Evolutionary conservation across 1,139 yeast species (phyloP).

Genomic region (Pichia norvegensis): DNA sequence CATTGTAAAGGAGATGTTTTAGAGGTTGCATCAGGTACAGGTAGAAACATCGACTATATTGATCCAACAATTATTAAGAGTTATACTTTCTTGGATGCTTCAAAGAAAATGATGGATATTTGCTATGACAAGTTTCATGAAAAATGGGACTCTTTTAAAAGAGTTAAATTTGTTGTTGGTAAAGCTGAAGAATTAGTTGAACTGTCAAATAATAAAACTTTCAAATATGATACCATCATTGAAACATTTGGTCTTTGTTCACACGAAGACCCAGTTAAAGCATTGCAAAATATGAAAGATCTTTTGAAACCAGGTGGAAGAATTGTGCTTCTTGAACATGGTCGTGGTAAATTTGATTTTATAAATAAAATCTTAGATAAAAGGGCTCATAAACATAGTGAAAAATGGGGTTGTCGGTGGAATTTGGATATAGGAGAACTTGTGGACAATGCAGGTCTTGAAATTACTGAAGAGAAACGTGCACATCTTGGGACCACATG

Average conservation of each 20-base stretch:
- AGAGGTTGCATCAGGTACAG: conserved; percentile 95
- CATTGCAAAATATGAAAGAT: conserved; percentile 63
- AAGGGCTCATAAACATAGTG: conserved; percentile 74
- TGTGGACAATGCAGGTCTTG: conserved; percentile 76
- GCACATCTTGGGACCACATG: conserved; percentile 93
- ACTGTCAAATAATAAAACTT: conserved; percentile 31
- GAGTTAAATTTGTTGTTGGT: conserved; percentile 86
- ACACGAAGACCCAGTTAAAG: conserved; percentile 84
- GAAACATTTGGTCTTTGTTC: conserved; percentile 96
- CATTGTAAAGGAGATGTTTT: conserved; percentile 80
- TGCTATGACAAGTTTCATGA: conserved; percentile 67
- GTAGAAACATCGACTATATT: conserved; percentile 77
- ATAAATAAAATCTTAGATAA: conserved; percentile 76
- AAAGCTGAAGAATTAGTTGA: conserved; percentile 75
- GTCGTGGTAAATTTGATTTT: conserved; percentile 72
- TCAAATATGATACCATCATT: conserved; percentile 77
- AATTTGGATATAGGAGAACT: conserved; percentile 86
- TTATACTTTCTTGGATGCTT: conserved; percentile 78
- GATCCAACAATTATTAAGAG: conserved; percentile 54
- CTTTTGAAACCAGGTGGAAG: conserved; percentile 87
- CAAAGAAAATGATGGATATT: conserved; percentile 77
- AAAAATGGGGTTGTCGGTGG: conserved; percentile 97
- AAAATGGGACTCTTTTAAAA: conserved; percentile 54
- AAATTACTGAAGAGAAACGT: conserved; percentile 68
- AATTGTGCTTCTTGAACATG: conserved; percentile 83